Conservation (phyloP, 2,329 filamentous ascomycete species). For the Juglanconis juglandina region DNA sequence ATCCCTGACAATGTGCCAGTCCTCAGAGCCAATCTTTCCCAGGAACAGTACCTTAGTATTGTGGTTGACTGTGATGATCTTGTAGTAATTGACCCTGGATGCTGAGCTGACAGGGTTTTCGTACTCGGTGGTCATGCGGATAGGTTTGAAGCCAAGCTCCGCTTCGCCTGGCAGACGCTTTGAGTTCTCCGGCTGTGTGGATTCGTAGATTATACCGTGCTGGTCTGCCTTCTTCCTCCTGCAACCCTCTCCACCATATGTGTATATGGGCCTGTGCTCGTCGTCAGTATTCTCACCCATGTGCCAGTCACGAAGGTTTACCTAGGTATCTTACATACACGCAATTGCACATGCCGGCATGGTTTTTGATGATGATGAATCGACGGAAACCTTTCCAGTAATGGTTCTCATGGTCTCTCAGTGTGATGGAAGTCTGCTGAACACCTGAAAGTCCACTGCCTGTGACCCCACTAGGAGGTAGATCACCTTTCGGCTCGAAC, state of each 20-base stretch:
- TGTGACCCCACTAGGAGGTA: background rate
- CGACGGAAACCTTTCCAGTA: slow-evolving; percentile 51
- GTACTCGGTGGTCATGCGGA: slow-evolving; percentile 41
- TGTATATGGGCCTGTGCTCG: slow-evolving; percentile 47
- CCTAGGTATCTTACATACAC: slow-evolving; percentile 40
- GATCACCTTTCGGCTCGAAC: slow-evolving; percentile 41
- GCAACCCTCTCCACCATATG: slow-evolving; percentile 51
- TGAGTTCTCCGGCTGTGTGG: slow-evolving; percentile 21
- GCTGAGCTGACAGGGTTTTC: slow-evolving; percentile 45
- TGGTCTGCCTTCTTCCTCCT: slow-evolving; percentile 48
- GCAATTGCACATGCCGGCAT: slow-evolving; percentile 52
- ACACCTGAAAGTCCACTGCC: slow-evolving; percentile 28
- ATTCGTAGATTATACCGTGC: slow-evolving; percentile 51
- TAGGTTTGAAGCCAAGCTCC: slow-evolving; percentile 43
- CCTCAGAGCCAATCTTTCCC: slow-evolving; percentile 39
- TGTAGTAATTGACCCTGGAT: slow-evolving; percentile 58
- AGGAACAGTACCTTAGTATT: slow-evolving; percentile 57
- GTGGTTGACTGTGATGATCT: slow-evolving; percentile 56
- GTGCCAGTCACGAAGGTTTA: background rate
- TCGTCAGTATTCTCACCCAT: background rate
- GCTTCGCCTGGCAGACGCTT: slow-evolving; percentile 39
- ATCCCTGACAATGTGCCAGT: slow-evolving; percentile 39
- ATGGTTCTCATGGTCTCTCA: slow-evolving; percentile 28
- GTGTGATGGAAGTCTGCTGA: background rate
- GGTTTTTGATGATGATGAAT: slow-evolving; percentile 52